Evolutionary conservation across 805 yeast genomes (phyloP).

Genomic region (Yarrowia hollandica): DNA sequence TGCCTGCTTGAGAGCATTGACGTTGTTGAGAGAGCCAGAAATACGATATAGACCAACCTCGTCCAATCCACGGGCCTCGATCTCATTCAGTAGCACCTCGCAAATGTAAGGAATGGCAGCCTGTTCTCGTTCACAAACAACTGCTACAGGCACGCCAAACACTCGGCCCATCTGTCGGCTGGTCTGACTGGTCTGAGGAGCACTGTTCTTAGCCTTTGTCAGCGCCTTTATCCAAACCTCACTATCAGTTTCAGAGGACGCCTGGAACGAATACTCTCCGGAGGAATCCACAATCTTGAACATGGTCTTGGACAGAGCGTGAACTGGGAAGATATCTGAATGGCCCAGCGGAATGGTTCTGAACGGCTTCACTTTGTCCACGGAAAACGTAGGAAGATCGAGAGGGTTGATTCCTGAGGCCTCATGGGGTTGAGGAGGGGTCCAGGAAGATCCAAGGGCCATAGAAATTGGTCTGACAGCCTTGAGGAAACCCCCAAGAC

Average conservation of each 20-base stretch:
- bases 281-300: slow-evolving; percentile 49
- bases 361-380: slow-evolving; percentile 26
- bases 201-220: slow-evolving; percentile 36
- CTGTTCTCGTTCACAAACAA: slow-evolving; percentile 71
- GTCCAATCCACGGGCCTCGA: slow-evolving; percentile 83
- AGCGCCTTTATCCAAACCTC: slow-evolving; percentile 66
- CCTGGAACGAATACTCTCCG: slow-evolving; percentile 66
- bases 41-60: slow-evolving; percentile 88
- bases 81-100: slow-evolving; percentile 63
- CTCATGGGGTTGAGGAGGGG: slow-evolving; percentile 18
- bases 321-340: slow-evolving; percentile 26
- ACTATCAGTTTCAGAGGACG: slow-evolving; percentile 58
- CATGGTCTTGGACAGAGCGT: slow-evolving; percentile 33
- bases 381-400: slow-evolving; percentile 11
- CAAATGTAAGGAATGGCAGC: slow-evolving; percentile 65
- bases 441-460: slow-evolving; percentile 37
- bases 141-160: slow-evolving; percentile 83
- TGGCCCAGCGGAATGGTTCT: slow-evolving; percentile 11
- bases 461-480: slow-evolving; percentile 46
- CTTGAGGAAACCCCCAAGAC: slow-evolving; percentile 44
- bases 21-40: slow-evolving; percentile 62
- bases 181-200: slow-evolving; percentile 31
- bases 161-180: slow-evolving; percentile 48
- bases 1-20: slow-evolving; percentile 53
- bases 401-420: slow-evolving; percentile 9